A percentile compares a stretch with the other conserved stretches of the same genome.
Conservation (phyloP, 805 yeast species). For the Cyberlindnera meyerae region DNA sequence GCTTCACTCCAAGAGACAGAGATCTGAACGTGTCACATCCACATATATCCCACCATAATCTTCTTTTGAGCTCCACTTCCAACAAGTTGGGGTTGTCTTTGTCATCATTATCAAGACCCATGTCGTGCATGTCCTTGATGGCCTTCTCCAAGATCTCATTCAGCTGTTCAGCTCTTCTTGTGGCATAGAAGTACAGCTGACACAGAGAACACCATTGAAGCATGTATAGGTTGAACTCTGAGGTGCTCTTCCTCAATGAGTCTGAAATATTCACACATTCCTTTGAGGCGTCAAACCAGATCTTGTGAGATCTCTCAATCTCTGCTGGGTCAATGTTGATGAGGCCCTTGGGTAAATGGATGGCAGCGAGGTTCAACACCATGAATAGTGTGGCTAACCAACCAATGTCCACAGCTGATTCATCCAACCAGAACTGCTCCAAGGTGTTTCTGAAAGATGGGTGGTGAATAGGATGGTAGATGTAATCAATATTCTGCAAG, state of each 20-base stretch:
- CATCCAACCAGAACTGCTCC: conserved; percentile 19
- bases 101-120: conserved; percentile 26
- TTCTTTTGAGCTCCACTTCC: conserved; percentile 28
- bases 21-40: conserved; percentile 27
- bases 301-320: conserved; percentile 23
- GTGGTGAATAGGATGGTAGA: conserved; percentile 28
- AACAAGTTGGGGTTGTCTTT: conserved; percentile 20
- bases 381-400: conserved; percentile 24
- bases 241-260: conserved; percentile 8
- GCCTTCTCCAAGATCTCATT: conserved; percentile 22
- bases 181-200: conserved; percentile 27
- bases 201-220: conserved; percentile 26
- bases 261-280: conserved; percentile 22
- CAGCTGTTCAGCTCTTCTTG: conserved; percentile 25
- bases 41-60: conserved; percentile 30
- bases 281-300: conserved; percentile 26
- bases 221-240: conserved; percentile 16
- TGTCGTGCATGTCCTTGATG: conserved; percentile 20
- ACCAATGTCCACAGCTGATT: conserved; percentile 20
- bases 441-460: conserved; percentile 21
- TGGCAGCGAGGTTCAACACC: conserved; percentile 24
- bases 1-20: conserved; percentile 22
- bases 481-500: conserved; percentile 26
- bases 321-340: conserved; percentile 23
- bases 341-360: conserved; percentile 26